These are phyloP conservation scores for Saccharomycopsis schoenii DNA, from an alignment of 805 yeast species.

Conservation along the genomic window DNA sequence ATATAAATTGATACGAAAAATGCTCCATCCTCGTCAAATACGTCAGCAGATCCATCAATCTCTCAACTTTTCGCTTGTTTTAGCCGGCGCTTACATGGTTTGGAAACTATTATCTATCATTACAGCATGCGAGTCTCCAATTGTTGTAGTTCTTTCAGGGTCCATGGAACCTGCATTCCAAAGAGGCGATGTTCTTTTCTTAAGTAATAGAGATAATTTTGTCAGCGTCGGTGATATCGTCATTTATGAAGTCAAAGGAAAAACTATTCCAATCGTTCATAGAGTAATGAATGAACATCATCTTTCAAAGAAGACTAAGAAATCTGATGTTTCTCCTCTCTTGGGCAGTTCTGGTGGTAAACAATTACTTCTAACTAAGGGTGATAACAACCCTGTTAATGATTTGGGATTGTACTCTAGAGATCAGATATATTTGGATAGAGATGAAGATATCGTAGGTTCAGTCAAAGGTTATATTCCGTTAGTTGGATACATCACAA, in stretches of 20 bases:
- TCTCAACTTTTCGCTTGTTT: conserved; percentile 65
- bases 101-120: conserved; percentile 77
- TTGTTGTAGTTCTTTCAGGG: conserved; percentile 94
- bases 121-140: conserved; percentile 81
- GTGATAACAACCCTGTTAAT: conserved; percentile 91
- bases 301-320: conserved; percentile 24
- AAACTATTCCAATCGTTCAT: conserved; percentile 92
- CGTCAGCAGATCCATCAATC: conserved; percentile 22
- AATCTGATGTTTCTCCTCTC: background rate
- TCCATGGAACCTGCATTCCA: conserved; percentile 99
- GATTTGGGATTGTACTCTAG: conserved; percentile 79
- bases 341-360: conserved; percentile 22
- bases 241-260: conserved; percentile 74
- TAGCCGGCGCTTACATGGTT: conserved; percentile 82
- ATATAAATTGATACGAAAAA: no score
- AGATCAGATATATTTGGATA: conserved; percentile 65
- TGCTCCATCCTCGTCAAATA: conserved; percentile 16
- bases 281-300: conserved; percentile 84
- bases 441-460: conserved; percentile 73
- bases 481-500: conserved; percentile 80
- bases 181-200: conserved; percentile 85
- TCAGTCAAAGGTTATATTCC: conserved; percentile 92
- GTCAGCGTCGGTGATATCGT: conserved; percentile 86
- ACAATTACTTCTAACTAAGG: conserved; percentile 82
- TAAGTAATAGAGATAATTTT: conserved; percentile 72